These are phyloP conservation scores for Cornus kousa DNA, from an alignment of 148 eudicot species.

Conservation along the genomic window DNA sequence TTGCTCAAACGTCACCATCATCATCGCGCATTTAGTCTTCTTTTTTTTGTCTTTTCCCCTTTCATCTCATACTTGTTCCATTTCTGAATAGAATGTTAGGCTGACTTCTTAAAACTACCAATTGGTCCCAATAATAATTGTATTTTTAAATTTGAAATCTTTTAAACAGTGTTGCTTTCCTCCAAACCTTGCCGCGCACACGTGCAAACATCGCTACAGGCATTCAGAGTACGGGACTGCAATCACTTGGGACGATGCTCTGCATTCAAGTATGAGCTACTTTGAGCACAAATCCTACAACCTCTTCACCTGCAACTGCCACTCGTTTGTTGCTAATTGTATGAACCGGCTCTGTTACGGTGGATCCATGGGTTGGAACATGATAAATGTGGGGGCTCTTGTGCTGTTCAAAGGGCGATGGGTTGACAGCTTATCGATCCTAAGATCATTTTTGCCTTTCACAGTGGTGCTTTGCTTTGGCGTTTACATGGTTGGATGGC, in stretches of 20 bases:
- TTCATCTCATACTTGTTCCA: too few relatives aligned
- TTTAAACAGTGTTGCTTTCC: constrained; percentile 81
- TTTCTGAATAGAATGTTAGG: background rate
- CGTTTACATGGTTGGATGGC: constrained; percentile 78
- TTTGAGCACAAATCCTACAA: constrained; percentile 87
- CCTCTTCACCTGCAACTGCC: constrained; percentile 86
- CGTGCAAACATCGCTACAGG: constrained; percentile 63
- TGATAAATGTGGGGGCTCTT: constrained; percentile 67
- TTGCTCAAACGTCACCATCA: too few relatives aligned
- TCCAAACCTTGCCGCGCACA: constrained; percentile 54
- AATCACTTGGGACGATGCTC: constrained; percentile 84
- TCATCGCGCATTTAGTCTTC: too few relatives aligned
- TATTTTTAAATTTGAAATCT: background rate
- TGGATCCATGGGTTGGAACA: constrained; percentile 84
- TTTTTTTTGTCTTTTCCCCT: too few relatives aligned
- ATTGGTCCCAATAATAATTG: too few relatives aligned
- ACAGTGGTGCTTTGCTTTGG: constrained; percentile 63
- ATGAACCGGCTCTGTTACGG: constrained; percentile 72
- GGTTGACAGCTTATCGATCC: constrained; percentile 56
- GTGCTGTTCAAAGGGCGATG: constrained; percentile 64
- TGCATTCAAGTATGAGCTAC: constrained; percentile 45
- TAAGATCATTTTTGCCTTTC: constrained; percentile 70
- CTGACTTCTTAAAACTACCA: too few relatives aligned
- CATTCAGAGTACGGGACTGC: constrained; percentile 70
- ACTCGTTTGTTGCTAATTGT: constrained; percentile 79